These are phyloP conservation scores for Rosellinia necatrix DNA, from an alignment of 2,329 filamentous ascomycete species.

Conservation along the genomic window DNA sequence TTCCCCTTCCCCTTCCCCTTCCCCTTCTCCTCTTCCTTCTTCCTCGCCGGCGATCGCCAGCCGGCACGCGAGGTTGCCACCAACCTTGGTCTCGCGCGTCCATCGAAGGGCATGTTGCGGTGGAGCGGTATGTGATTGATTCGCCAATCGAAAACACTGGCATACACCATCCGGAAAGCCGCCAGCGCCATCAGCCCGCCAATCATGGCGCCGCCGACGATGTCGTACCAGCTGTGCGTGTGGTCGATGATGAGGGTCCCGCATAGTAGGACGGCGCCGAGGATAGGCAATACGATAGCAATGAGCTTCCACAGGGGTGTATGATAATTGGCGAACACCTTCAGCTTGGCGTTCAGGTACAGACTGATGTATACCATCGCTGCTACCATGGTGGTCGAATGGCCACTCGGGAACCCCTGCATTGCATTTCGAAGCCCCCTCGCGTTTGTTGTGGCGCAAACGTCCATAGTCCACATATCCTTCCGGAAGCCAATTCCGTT, in stretches of 20 bases:
- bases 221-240: slow-evolving; percentile 73
- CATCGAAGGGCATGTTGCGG: slow-evolving; percentile 30
- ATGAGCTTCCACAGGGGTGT: slow-evolving; percentile 70
- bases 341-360: slow-evolving; percentile 74
- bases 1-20: too few species aligned
- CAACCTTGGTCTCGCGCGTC: slow-evolving; percentile 12
- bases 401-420: slow-evolving; percentile 70
- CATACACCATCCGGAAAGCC: slow-evolving; percentile 69
- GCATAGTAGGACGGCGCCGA: slow-evolving; percentile 63
- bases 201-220: slow-evolving; percentile 66
- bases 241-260: slow-evolving; percentile 67
- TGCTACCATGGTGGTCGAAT: slow-evolving; percentile 67
- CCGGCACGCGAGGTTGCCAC: slow-evolving; percentile 23
- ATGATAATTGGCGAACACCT: slow-evolving; percentile 70
- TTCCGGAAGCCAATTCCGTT: slow-evolving; percentile 55
- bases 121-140: slow-evolving; percentile 69
- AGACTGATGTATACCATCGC: slow-evolving; percentile 67
- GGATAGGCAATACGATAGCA: slow-evolving; percentile 60
- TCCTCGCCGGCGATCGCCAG: slow-evolving; percentile 12
- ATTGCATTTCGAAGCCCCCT: slow-evolving; percentile 63
- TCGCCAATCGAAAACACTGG: slow-evolving; percentile 70
- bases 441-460: slow-evolving; percentile 63
- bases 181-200: slow-evolving; percentile 66
- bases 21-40: too few species aligned
- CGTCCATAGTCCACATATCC: slow-evolving; percentile 67